These are phyloP conservation scores for Pistacia integerrima DNA, from an alignment of 345 rosid genomes.

Conservation along the genomic window DNA sequence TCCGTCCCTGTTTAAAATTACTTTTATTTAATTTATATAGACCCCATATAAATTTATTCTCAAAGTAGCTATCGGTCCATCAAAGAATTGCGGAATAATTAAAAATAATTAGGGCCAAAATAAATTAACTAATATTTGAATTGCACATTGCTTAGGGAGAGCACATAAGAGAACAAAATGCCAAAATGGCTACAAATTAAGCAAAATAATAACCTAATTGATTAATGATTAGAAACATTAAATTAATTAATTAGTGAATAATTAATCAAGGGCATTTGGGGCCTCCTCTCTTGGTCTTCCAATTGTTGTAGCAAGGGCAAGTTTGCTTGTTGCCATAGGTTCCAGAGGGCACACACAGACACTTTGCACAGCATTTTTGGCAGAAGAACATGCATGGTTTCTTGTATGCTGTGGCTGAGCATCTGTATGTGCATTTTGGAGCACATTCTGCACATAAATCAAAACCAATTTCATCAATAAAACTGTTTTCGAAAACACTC, in stretches of 20 bases:
- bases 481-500: neutral
- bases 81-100: too few species aligned
- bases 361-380: slow-evolving; percentile 60
- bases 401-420: slow-evolving; percentile 44
- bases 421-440: slow-evolving; percentile 38
- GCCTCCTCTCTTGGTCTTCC: slow-evolving; percentile 72
- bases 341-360: slow-evolving; percentile 82
- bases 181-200: neutral
- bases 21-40: too few species aligned
- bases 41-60: too few species aligned
- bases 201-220: neutral
- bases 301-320: slow-evolving; percentile 77
- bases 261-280: slow-evolving; percentile 65
- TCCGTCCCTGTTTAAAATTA: too few species aligned
- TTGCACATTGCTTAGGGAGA: neutral
- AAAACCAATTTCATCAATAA: neutral
- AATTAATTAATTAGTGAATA: neutral
- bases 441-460: slow-evolving; percentile 24
- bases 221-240: too few species aligned
- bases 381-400: slow-evolving; percentile 73
- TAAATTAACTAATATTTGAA: too few species aligned
- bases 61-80: too few species aligned
- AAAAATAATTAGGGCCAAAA: too few species aligned
- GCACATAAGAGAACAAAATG: neutral
- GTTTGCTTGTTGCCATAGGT: slow-evolving; percentile 62